A percentile compares a stretch with the other conserved stretches of the same genome.
phyloP scores from a whole-genome alignment of 192 early-diverging fungal species.

The Coemansia guatemalensis region DNA sequence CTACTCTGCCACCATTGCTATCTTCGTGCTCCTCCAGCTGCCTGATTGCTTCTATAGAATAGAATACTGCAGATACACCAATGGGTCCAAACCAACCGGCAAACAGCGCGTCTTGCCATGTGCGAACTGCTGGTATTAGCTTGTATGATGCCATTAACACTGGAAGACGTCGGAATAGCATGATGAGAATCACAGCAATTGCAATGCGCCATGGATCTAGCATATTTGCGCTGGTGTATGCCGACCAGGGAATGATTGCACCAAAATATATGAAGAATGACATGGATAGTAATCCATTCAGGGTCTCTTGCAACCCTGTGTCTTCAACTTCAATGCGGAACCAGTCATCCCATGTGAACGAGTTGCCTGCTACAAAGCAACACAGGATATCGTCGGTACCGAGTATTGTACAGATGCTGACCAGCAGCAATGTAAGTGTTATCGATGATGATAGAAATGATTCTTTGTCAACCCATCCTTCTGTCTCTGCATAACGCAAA shows the following conservation, averaged over 20 bases:
- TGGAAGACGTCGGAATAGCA: conserved; percentile 75
- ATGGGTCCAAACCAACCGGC: conserved; percentile 94
- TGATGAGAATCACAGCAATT: conserved; percentile 59
- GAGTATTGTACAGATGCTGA: conserved; percentile 71
- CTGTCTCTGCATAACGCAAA: conserved; percentile 64
- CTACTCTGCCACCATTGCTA: conserved; percentile 14
- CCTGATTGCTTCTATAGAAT: conserved; percentile 51
- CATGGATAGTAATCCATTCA: conserved; percentile 85
- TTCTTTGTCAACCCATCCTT: conserved; percentile 84
- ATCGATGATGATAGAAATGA: conserved; percentile 81
- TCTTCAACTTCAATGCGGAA: conserved; percentile 79
- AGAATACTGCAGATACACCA: conserved; percentile 66
- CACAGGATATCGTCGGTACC: conserved; percentile 76
- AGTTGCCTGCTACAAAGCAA: conserved; percentile 76
- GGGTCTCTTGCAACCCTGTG: conserved; percentile 84
- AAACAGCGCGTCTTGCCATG: conserved; percentile 74
- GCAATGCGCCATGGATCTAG: conserved; percentile 66
- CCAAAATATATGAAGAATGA: conserved; percentile 90
- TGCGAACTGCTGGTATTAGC: conserved; percentile 68
- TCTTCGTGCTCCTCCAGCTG: conserved; percentile 31
- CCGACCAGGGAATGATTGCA: conserved; percentile 69
- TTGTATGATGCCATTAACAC: conserved; percentile 61
- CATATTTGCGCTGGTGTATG: conserved; percentile 54
- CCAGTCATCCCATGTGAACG: conserved; percentile 91
- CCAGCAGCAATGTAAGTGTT: conserved; percentile 68